These are phyloP conservation scores for Olyra latifolia DNA, from an alignment of 176 grass and related monocot species.

Conservation along the genomic window DNA sequence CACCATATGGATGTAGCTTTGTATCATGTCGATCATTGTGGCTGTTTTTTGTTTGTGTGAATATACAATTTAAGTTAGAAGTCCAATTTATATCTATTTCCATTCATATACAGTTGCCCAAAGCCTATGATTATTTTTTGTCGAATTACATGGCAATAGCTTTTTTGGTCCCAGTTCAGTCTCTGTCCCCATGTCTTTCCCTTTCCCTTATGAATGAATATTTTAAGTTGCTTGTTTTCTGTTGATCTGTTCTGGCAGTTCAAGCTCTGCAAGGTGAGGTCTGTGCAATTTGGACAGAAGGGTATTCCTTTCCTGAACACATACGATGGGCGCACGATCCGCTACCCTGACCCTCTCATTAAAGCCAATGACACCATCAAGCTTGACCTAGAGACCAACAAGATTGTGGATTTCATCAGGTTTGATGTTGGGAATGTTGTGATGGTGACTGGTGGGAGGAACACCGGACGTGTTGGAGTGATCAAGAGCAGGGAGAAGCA, in stretches of 20 bases:
- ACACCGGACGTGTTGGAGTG: slow-evolving; percentile 39
- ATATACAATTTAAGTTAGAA: background rate
- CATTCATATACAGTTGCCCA: background rate
- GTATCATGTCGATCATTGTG: background rate
- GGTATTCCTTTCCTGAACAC: slow-evolving; percentile 41
- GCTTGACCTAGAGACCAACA: slow-evolving; percentile 32
- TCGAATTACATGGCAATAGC: background rate
- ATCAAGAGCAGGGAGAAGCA: slow-evolving; percentile 52
- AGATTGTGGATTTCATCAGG: slow-evolving; percentile 49
- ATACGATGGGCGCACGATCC: slow-evolving; percentile 31
- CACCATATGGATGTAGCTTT: background rate
- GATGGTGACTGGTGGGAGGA: slow-evolving; percentile 45
- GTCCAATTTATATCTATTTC: background rate
- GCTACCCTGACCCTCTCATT: slow-evolving; percentile 47
- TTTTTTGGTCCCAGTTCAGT: background rate
- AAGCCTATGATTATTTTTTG: background rate
- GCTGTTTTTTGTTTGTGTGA: background rate
- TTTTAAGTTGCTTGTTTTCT: background rate
- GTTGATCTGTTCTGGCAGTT: background rate
- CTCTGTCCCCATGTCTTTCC: background rate
- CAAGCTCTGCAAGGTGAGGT: slow-evolving; percentile 45
- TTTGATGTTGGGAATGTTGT: slow-evolving; percentile 39
- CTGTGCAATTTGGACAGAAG: slow-evolving; percentile 41
- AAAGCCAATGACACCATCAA: slow-evolving; percentile 48
- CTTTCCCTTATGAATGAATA: no score